These are phyloP conservation scores for Exidia glandulosa DNA, from an alignment of 768 basidiomycete species.

Conservation along the genomic window DNA sequence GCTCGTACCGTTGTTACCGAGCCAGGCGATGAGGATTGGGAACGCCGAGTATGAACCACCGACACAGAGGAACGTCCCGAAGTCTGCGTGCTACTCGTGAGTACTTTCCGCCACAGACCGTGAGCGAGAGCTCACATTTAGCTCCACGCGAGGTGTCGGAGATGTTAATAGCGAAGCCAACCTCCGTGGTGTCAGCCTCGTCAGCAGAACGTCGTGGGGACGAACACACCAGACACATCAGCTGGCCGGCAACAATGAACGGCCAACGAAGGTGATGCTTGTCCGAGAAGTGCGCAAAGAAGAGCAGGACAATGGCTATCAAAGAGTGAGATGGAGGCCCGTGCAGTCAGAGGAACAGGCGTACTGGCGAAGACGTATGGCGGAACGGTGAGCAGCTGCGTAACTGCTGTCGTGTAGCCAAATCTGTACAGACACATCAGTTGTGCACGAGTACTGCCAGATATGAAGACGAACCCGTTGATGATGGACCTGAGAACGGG, in stretches of 20 bases:
- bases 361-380: conserved; percentile 5
- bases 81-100: conserved; percentile 11
- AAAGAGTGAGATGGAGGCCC: not conserved
- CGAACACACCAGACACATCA: not conserved
- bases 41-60: conserved; percentile 49
- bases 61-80: conserved; percentile 60
- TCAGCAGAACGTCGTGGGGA: not conserved
- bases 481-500: conserved; percentile 42
- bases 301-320: not conserved
- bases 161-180: not conserved
- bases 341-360: not conserved
- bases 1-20: not conserved
- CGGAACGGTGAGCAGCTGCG: conserved; percentile 6
- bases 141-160: not conserved
- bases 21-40: conserved; percentile 53
- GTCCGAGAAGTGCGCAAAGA: not conserved
- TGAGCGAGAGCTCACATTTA: not conserved
- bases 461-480: conserved; percentile 24
- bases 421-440: conserved; percentile 1
- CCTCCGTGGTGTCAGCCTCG: not conserved
- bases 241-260: not conserved
- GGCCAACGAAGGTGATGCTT: not conserved
- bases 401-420: conserved; percentile 3
- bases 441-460: not conserved
- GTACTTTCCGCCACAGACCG: not conserved